Evolutionary conservation across 106 monocot species (phyloP).

Genomic region (Posidonia australis): DNA sequence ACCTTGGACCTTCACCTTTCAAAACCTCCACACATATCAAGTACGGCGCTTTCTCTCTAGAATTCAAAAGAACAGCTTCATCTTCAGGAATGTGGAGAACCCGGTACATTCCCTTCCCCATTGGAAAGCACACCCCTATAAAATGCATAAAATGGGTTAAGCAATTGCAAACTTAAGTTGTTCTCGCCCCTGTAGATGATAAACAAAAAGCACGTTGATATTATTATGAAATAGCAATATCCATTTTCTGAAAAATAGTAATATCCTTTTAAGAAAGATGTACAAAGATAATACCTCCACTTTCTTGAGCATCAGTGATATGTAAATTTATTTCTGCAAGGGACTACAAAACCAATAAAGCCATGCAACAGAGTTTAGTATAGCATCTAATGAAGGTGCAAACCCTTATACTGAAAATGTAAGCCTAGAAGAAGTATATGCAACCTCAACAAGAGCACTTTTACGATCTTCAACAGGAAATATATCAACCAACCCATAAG

Average conservation of each 20-base stretch:
- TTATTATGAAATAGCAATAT: no score
- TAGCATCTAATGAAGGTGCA: neutral
- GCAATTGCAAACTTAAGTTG: neutral
- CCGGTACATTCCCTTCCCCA: conserved; percentile 96
- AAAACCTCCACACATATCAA: conserved; percentile 95
- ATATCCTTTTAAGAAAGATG: neutral
- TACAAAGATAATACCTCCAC: conserved; percentile 52
- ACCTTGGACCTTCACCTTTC: conserved; percentile 88
- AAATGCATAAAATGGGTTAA: neutral
- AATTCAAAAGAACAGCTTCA: conserved; percentile 92
- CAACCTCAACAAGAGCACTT: conserved; percentile 88
- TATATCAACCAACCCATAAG: conserved; percentile 92
- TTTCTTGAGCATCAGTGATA: conserved; percentile 55
- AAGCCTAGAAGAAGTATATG: neutral
- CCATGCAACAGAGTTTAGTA: neutral
- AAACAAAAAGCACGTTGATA: neutral
- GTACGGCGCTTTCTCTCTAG: conserved; percentile 97
- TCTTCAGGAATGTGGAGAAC: conserved; percentile 93
- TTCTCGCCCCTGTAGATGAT: neutral
- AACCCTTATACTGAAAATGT: neutral
- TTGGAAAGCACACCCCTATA: conserved; percentile 94
- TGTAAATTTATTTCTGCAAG: conserved; percentile 79
- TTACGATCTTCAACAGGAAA: conserved; percentile 98
- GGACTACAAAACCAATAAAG: conserved; percentile 42
- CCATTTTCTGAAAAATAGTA: neutral